Evolutionary conservation across 2,329 filamentous ascomycete genomes (phyloP), one percentile per base, ranked within the genome.

Genomic region (Chrysoporthe deuterocubensis): DNA sequence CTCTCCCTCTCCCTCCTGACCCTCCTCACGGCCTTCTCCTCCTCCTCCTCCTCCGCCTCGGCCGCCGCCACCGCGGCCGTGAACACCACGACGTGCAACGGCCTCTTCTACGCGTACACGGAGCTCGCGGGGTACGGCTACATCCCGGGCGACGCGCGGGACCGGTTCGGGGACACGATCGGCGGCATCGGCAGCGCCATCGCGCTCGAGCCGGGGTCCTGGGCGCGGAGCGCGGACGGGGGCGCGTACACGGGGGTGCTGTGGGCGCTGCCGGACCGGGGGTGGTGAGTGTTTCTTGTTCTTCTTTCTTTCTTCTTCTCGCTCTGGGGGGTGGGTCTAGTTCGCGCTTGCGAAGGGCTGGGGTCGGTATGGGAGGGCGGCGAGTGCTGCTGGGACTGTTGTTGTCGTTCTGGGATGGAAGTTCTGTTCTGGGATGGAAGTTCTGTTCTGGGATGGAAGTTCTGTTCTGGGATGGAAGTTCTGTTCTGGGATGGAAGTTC

Each of bases 131-230:
- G 90, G 11, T 92, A 89, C 74, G 90, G 90, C 5, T 84, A 82
- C 66, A 77, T 92, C 3, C 78, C 85, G 0, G 82, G 82, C 43
- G 82, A 89, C 73, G 83, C 84, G 2, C 80, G 83, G 43, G 91
- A 93, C 78, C 89, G 89, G 74, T 89, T 85, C 71, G 89, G 89
- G 42, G 90, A 93, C 74, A 92, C 89, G 0, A 80, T 92, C 42
- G 89, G 88, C 48, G 88, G 89, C 1, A 81, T 91, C 63, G 91
- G 91, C 9, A 67, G 62, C 18, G 62, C 66, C 3, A 61, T 65
- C 6, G 62, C 48, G 40, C 44, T 57, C 40, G 66, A 67, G 2
- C 62, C 32, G 42, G 43, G 40, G 46, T 61, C 84, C 9, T 93
- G 90, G 89, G 83, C 81, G 72, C 86, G 84, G 74, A 75, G 76